Evolutionary conservation across 164 flowering plant species (phyloP), one percentile per base, ranked within the genome.

Genomic region (Kingdonia uniflora): DNA sequence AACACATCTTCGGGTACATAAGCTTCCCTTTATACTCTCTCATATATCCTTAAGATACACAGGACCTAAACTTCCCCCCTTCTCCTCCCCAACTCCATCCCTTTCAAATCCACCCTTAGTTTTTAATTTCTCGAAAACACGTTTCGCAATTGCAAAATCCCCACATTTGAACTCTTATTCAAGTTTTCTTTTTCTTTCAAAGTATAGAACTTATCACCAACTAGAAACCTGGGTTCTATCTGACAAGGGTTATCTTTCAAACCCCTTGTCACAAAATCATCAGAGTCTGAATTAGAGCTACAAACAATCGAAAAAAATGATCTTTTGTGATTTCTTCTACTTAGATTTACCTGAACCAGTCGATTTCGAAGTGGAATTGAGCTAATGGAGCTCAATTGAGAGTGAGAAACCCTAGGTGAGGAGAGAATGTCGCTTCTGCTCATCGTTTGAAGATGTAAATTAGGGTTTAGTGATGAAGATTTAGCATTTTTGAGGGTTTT

Each of bases 191-290:
- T 81, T 57, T 87, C 92, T 39, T 73, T 78, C 74, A 72, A 55
- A 16, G 87, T 81, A 40, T 80, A 87, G 1, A 91, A 58, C 56
- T 74, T 77, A 17, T 68, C 59, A 16, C 88, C 95, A 59, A 87
- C 62, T 51, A 72, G 49, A 60, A 55, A 76, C 71, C 60, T 80
- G 59, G 95, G 85, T 65, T 87, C 96, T 1, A 87, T 73, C 50
- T 87, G 96, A 71, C 87, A 76, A 10, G 98, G 98, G 63, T 91
- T 91, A 56, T 85, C 84, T 71, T 71, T 75, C 80, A 87, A 75
- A 68, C 87, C 88, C 78, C 83, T 79, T 17, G 89, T 66, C 26
- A 85, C 71, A 58, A 81, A 87, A 80, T 87, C 96, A 22, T 82
- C 95, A 14, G 46, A 54, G n/a, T 15, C 41, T 20, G n/a, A 46